phyloP scores from a whole-genome alignment of 1,284 basidiomycete genomes.

The Moesziomyces antarcticus region DNA sequence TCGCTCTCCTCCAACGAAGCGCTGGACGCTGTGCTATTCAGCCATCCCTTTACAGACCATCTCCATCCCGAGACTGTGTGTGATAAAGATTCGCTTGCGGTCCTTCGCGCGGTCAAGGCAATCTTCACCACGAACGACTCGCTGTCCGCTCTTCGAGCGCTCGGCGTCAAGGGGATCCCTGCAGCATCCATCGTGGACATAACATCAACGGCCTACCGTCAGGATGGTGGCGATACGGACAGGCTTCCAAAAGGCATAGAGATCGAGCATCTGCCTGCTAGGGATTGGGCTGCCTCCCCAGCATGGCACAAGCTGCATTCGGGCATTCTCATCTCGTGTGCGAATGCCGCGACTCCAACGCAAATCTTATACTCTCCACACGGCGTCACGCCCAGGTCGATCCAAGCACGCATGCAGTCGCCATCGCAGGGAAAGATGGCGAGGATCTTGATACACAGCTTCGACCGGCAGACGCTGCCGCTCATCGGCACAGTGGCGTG shows the following conservation, averaged over 20 bases:
- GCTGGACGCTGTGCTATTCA: slow-evolving; percentile 40
- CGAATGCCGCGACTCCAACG: background rate
- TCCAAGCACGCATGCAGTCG: slow-evolving; percentile 6
- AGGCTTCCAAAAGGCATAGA: slow-evolving; percentile 10
- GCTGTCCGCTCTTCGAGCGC: slow-evolving; percentile 14
- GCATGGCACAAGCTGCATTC: slow-evolving; percentile 39
- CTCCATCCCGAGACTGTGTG: slow-evolving; percentile 32
- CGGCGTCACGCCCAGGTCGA: slow-evolving; percentile 29
- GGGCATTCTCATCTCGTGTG: slow-evolving; percentile 23
- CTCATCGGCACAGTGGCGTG: slow-evolving; percentile 33
- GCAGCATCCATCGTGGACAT: slow-evolving; percentile 14
- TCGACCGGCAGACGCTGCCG: slow-evolving; percentile 40
- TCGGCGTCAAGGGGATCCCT: slow-evolving; percentile 10
- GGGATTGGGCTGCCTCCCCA: slow-evolving; percentile 29
- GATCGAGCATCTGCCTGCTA: slow-evolving; percentile 25
- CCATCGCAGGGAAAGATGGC: background rate
- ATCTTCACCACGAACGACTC: slow-evolving; percentile 40
- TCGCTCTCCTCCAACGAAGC: background rate
- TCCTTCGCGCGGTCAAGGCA: slow-evolving; percentile 9
- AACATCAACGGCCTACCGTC: slow-evolving; percentile 6
- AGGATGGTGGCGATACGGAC: slow-evolving; percentile 7
- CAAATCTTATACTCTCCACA: slow-evolving; percentile 42
- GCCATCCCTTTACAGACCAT: slow-evolving; percentile 42
- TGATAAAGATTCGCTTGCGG: slow-evolving; percentile 11
- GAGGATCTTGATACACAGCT: slow-evolving; percentile 37